Conservation (phyloP, 495 filamentous ascomycete genomes). For the Margaritispora aquatica region DNA sequence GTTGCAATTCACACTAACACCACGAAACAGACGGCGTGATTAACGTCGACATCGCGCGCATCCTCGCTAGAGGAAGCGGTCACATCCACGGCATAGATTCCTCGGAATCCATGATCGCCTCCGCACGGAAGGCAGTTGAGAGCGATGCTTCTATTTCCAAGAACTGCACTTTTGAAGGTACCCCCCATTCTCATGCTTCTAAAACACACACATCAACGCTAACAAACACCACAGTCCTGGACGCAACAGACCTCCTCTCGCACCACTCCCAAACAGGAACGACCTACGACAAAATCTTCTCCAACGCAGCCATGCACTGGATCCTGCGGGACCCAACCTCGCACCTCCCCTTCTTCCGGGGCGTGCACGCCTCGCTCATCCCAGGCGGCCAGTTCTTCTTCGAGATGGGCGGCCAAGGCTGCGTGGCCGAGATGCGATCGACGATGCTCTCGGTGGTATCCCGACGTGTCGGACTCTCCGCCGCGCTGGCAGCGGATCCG, state of each 20-base stretch:
- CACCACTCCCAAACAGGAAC: slow-evolving; percentile 23
- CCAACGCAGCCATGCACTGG: slow-evolving; percentile 78
- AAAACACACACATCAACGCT: no score
- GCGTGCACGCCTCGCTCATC: slow-evolving; percentile 41
- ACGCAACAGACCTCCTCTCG: slow-evolving; percentile 7
- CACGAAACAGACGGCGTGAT: slow-evolving; percentile 52
- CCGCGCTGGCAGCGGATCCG: slow-evolving; percentile 45
- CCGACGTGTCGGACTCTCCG: slow-evolving; percentile 42
- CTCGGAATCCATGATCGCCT: slow-evolving; percentile 58
- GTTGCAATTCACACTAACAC: no score
- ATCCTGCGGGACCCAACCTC: slow-evolving; percentile 44
- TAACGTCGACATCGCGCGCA: slow-evolving; percentile 45
- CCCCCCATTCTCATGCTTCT: no score
- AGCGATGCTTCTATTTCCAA: slow-evolving; percentile 13
- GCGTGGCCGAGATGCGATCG: slow-evolving; percentile 56
- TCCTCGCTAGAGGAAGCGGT: slow-evolving; percentile 32
- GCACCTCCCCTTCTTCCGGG: slow-evolving; percentile 34
- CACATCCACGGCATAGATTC: slow-evolving; percentile 59
- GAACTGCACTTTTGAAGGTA: slow-evolving; percentile 40
- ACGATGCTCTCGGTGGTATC: slow-evolving; percentile 48
- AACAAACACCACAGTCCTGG: no score
- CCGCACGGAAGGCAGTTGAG: slow-evolving; percentile 34
- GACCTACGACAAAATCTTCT: slow-evolving; percentile 60
- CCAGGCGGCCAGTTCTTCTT: slow-evolving; percentile 59
- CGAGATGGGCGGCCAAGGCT: slow-evolving; percentile 70